A percentile compares a stretch with the other conserved stretches of the same genome.
Evolutionary conservation across 2,329 filamentous ascomycete species (phyloP).

Genomic region (Hypoxylon sp.): DNA sequence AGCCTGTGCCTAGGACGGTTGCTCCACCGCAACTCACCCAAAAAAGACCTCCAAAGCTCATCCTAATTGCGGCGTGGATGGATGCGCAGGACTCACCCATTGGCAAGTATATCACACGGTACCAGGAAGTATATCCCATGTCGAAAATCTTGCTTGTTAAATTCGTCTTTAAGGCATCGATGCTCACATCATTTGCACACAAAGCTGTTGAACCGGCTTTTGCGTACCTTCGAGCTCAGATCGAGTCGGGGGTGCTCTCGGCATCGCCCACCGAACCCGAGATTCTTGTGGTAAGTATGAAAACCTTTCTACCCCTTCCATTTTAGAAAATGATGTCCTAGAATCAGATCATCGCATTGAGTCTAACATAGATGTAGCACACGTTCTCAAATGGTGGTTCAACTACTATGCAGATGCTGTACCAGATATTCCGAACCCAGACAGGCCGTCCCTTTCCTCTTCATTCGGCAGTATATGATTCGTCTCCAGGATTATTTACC

Average conservation of each 20-base stretch:
- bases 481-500: conserved; percentile 63
- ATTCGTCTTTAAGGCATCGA: conserved; percentile 57
- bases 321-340: background rate
- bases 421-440: conserved; percentile 54
- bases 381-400: conserved; percentile 69
- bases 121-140: conserved; percentile 62
- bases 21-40: conserved; percentile 19
- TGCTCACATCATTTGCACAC: conserved; percentile 54
- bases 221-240: conserved; percentile 57
- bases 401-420: conserved; percentile 59
- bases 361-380: conserved; percentile 52
- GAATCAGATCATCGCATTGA: background rate
- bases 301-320: background rate
- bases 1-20: conserved; percentile 48
- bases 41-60: conserved; percentile 59
- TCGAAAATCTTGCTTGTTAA: conserved; percentile 65
- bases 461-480: conserved; percentile 64
- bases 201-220: conserved; percentile 59
- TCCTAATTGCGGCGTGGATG: conserved; percentile 67
- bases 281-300: conserved; percentile 57
- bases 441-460: conserved; percentile 56
- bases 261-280: conserved; percentile 49
- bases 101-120: conserved; percentile 65
- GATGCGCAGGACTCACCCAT: conserved; percentile 66
- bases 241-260: conserved; percentile 47